These are phyloP conservation scores for Mrakia gelida DNA, from an alignment of 768 basidiomycete genomes.

Conservation along the genomic window DNA sequence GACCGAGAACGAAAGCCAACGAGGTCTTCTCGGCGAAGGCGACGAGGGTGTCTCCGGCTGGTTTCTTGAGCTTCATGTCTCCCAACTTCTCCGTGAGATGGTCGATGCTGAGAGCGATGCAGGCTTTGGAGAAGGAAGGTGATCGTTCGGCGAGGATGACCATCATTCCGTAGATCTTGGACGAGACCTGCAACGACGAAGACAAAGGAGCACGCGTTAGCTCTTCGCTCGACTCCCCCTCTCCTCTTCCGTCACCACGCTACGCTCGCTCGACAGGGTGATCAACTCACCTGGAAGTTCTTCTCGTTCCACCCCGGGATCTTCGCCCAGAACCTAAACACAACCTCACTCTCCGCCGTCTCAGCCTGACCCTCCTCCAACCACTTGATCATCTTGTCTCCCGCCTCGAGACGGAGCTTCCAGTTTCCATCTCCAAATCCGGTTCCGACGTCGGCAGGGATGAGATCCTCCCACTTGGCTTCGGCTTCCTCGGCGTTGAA, in stretches of 20 bases:
- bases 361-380: slow-evolving; percentile 59
- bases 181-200: slow-evolving; percentile 62
- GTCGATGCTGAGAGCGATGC: slow-evolving; percentile 70
- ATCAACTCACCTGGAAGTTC: slow-evolving; percentile 77
- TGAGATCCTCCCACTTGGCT: slow-evolving; percentile 61
- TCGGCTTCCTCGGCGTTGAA: slow-evolving; percentile 92
- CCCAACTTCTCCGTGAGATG: slow-evolving; percentile 92
- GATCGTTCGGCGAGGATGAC: slow-evolving; percentile 66
- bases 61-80: slow-evolving; percentile 93
- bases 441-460: slow-evolving; percentile 65
- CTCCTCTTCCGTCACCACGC: no score
- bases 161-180: slow-evolving; percentile 79
- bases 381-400: slow-evolving; percentile 83
- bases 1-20: slow-evolving; percentile 84
- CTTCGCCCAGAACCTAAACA: slow-evolving; percentile 81
- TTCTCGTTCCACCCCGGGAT: slow-evolving; percentile 94
- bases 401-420: slow-evolving; percentile 81
- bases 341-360: slow-evolving; percentile 74
- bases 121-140: slow-evolving; percentile 78
- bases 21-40: slow-evolving; percentile 87
- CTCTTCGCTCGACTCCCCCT: no score
- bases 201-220: background rate
- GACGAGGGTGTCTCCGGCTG: slow-evolving; percentile 80
- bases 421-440: slow-evolving; percentile 84
- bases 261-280: no score